Conservation (phyloP, 2,329 filamentous ascomycete genomes). For the Orbilia oligospora region DNA sequence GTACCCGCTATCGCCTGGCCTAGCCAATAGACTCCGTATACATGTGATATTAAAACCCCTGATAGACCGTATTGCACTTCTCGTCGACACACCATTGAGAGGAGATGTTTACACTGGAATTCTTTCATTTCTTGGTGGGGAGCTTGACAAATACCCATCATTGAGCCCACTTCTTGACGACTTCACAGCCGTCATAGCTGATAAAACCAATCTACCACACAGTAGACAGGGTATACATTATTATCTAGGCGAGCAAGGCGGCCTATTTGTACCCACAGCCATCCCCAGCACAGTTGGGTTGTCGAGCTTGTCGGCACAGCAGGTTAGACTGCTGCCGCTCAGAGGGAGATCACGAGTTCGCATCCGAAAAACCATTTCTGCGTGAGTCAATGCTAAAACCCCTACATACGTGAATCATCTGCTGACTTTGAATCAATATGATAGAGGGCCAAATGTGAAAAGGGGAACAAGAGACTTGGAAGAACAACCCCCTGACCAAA, state of each 20-base stretch:
- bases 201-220: constrained; percentile 43
- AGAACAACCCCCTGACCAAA: constrained; percentile 51
- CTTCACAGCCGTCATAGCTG: constrained; percentile 36
- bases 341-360: constrained; percentile 56
- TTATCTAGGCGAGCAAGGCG: constrained; percentile 52
- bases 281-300: constrained; percentile 5
- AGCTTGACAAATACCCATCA: constrained; percentile 49
- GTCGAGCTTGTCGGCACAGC: constrained; percentile 34
- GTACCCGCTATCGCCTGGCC: constrained; percentile 47
- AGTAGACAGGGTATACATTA: constrained; percentile 43
- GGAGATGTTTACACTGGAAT: constrained; percentile 54
- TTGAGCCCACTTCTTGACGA: constrained; percentile 41
- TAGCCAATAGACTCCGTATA: constrained; percentile 57
- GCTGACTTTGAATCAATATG: constrained; percentile 8
- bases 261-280: constrained; percentile 19
- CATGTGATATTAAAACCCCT: constrained; percentile 59
- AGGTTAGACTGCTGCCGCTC: constrained; percentile 49
- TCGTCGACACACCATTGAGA: constrained; percentile 48
- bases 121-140: constrained; percentile 43
- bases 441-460: constrained; percentile 54
- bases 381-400: constrained; percentile 24
- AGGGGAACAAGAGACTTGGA: constrained; percentile 35
- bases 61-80: constrained; percentile 53
- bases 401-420: neutral
- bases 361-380: constrained; percentile 57